Evolutionary conservation across 2,329 filamentous ascomycete genomes (phyloP).

Genomic region (Lachnum nothofagi): DNA sequence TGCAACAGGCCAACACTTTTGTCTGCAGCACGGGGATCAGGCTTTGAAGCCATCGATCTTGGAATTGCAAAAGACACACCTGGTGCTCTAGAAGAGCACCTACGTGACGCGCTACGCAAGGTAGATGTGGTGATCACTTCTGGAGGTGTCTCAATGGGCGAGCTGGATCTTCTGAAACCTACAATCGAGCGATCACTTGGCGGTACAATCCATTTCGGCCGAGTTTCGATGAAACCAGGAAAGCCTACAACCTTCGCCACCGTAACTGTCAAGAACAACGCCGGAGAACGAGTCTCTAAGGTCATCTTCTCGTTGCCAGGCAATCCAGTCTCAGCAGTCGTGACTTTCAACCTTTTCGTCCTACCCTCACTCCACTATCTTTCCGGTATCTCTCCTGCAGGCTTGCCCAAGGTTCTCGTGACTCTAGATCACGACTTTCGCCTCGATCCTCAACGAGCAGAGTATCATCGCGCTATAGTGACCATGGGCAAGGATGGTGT

Average conservation of each 20-base stretch:
- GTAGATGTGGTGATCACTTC: slow-evolving; percentile 85
- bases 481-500: slow-evolving; percentile 59
- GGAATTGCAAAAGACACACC: slow-evolving; percentile 76
- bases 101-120: slow-evolving; percentile 68
- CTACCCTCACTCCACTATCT: slow-evolving; percentile 77
- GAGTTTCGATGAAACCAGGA: slow-evolving; percentile 95
- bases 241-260: slow-evolving; percentile 98
- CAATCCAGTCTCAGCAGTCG: slow-evolving; percentile 87
- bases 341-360: slow-evolving; percentile 92
- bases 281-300: slow-evolving; percentile 55
- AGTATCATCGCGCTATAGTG: slow-evolving; percentile 86
- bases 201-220: slow-evolving; percentile 91
- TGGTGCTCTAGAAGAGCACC: slow-evolving; percentile 66
- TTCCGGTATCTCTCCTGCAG: slow-evolving; percentile 61
- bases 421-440: slow-evolving; percentile 65
- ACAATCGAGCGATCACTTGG: slow-evolving; percentile 87
- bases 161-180: slow-evolving; percentile 92
- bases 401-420: slow-evolving; percentile 69
- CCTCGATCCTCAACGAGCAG: slow-evolving; percentile 69
- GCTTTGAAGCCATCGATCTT: slow-evolving; percentile 76
- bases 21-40: slow-evolving; percentile 67
- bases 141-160: slow-evolving; percentile 95
- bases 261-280: slow-evolving; percentile 60
- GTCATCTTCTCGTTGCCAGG: slow-evolving; percentile 86
- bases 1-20: slow-evolving; percentile 87